Percentiles rank a stretch among this genome's conserved stretches.
Evolutionary conservation across 2,329 filamentous ascomycete species (phyloP).

Genomic region (Talaromyces sp.): DNA sequence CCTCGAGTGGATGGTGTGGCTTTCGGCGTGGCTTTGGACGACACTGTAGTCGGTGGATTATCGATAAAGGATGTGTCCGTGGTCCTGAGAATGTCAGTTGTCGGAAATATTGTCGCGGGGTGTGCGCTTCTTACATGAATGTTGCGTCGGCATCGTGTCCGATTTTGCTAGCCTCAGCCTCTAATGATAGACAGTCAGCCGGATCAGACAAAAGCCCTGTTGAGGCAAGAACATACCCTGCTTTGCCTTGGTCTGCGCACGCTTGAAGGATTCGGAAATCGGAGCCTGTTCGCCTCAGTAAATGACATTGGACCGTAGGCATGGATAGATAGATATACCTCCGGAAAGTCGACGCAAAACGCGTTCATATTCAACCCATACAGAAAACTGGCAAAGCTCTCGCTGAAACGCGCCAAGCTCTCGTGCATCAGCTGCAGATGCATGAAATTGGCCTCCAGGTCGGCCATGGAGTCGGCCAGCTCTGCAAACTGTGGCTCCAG

Average conservation of each 20-base stretch:
- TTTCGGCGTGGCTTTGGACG: conserved; percentile 42
- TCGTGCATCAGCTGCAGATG: conserved; percentile 97
- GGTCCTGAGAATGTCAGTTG: conserved; percentile 53
- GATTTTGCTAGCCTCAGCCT: conserved; percentile 25
- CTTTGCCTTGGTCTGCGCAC: conserved; percentile 56
- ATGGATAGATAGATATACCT: conserved; percentile 53
- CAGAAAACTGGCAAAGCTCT: conserved; percentile 91
- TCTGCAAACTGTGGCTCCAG: conserved; percentile 92
- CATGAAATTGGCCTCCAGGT: conserved; percentile 96
- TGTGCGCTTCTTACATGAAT: conserved; percentile 62
- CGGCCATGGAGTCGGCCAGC: conserved; percentile 87
- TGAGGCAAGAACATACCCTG: conserved; percentile 30
- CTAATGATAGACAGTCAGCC: conserved; percentile 21
- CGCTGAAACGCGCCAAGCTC: conserved; percentile 84
- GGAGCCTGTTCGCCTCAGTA: conserved; percentile 58
- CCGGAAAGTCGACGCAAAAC: conserved; percentile 95
- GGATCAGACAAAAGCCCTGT: neutral
- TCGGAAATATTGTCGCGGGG: neutral
- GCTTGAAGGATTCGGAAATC: conserved; percentile 74
- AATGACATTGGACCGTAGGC: neutral
- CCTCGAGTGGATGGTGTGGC: conserved; percentile 21
- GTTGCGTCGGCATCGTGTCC: conserved; percentile 66
- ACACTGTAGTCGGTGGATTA: conserved; percentile 58
- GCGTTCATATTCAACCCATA: conserved; percentile 99
- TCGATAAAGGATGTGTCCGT: conserved; percentile 90